Evolutionary conservation across 257 asterid species (phyloP).

Genomic region (Leptodermis oblonga): DNA sequence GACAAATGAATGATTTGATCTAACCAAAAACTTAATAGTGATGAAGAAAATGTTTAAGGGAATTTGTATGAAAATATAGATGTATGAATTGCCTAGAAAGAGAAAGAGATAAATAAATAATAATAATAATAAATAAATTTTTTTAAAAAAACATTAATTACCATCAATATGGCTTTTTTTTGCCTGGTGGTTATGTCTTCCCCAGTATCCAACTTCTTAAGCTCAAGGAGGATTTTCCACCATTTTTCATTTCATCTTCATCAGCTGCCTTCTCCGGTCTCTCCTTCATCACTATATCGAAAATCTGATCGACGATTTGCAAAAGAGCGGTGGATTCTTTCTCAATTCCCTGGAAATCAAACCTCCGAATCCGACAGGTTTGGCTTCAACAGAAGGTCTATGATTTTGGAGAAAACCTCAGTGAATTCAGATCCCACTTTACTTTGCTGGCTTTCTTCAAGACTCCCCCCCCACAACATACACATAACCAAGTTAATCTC

Average conservation of each 20-base stretch:
- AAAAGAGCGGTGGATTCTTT: constrained; percentile 20
- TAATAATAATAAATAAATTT: too few species aligned
- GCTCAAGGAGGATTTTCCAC: constrained; percentile 13
- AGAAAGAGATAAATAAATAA: too few species aligned
- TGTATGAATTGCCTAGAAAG: too few species aligned
- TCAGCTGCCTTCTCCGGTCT: too few species aligned
- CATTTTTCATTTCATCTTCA: neutral
- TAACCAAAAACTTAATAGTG: too few species aligned
- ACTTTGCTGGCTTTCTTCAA: constrained; percentile 20
- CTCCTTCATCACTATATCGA: neutral
- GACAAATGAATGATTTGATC: too few species aligned
- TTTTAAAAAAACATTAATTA: constrained; percentile 12
- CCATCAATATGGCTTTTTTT: constrained; percentile 32
- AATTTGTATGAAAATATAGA: too few species aligned
- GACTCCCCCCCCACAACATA: constrained; percentile 46
- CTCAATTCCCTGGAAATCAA: constrained; percentile 46
- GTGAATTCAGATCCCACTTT: constrained; percentile 35
- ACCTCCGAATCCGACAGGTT: constrained; percentile 48
- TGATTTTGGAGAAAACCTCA: constrained; percentile 30
- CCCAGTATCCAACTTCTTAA: constrained; percentile 10
- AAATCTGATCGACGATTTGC: neutral
- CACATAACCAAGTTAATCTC: constrained; percentile 34
- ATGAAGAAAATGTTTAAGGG: too few species aligned
- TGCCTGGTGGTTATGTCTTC: constrained; percentile 11
- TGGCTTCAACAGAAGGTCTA: constrained; percentile 35